A percentile compares a stretch with the other conserved stretches of the same genome.
These are phyloP conservation scores for Polytrichum commune DNA, from an alignment of 225 moss, liverwort and hornwort species.

Conservation along the genomic window DNA sequence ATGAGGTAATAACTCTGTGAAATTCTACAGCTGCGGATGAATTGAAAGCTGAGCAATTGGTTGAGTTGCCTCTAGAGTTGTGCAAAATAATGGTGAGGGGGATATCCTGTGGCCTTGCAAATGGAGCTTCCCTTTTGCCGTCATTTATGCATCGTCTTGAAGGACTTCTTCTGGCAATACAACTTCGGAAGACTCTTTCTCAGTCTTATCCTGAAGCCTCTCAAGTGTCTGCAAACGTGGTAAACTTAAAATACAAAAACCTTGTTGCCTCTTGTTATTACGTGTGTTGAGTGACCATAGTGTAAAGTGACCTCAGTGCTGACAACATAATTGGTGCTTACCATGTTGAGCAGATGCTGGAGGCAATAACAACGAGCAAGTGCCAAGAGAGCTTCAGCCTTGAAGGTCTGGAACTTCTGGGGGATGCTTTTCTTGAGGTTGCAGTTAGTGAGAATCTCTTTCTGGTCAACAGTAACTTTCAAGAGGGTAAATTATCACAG, in stretches of 20 bases:
- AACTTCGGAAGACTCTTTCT: constrained; percentile 58
- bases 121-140: constrained; percentile 75
- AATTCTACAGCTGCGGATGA: constrained; percentile 38
- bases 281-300: too few relatives aligned
- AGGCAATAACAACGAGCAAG: constrained; percentile 80
- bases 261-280: too few relatives aligned
- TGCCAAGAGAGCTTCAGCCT: constrained; percentile 66
- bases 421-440: constrained; percentile 90
- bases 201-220: constrained; percentile 34
- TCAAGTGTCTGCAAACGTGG: constrained; percentile 55
- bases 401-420: constrained; percentile 81
- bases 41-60: constrained; percentile 46
- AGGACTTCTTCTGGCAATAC: constrained; percentile 64
- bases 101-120: constrained; percentile 54
- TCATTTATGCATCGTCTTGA: constrained; percentile 90
- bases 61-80: constrained; percentile 81
- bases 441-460: constrained; percentile 90
- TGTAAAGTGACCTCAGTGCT: too few relatives aligned
- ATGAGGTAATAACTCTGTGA: neutral
- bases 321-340: neutral
- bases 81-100: constrained; percentile 73
- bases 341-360: constrained; percentile 61
- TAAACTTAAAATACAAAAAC: constrained; percentile 7
- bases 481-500: constrained; percentile 75
- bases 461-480: constrained; percentile 52